Base-by-base conservation (phyloP, 768 basidiomycete species). In the Mrakia blollopis region DNA sequence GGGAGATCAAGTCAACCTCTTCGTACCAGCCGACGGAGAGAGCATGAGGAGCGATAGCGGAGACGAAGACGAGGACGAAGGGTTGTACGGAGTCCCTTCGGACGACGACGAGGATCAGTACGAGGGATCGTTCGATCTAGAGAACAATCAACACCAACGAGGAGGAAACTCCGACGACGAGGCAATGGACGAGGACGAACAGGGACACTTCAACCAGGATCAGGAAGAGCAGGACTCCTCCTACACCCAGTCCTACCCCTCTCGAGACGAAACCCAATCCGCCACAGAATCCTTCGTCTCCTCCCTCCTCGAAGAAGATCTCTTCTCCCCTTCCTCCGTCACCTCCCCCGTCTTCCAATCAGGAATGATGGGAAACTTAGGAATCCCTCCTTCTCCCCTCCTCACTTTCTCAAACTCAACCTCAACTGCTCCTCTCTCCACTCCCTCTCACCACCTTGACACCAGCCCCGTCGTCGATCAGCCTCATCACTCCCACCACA, bases 1-100 rank as follows among this genome's bases (percentile, higher is more conserved):
- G 79, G 87, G 88, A 16, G 91, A 91, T 79, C 92, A 94, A 78
- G 92, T 94, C 16, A 83, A 93, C 41, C 92, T 93, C 81, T 92
- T 92, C 81, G 90, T 91, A 75, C 84, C 87, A 28, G 90, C 88
- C 18, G 87, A 57, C 2, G 47, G 54, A 16, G 68, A 50, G 41
- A 54, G 61, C 16, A 6, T 35, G 50, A n/a, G 28, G 2, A 52
- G 28, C 28, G 70, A 44, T 2, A 21, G 39, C 39, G 41, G 28
- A 5, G 37, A 50, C 25, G 63, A 67, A 16, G 50, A 60, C 32
- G 52, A 16, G 28, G 60, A 67, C 47, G 73, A 75, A 11, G 39
- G 11, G 39, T 6, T 5, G 52, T 41, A 75, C 41, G 75, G 67
- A n/a, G 32, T 61, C 37, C 50, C 23, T 14, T 30, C 74, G 4